These are phyloP conservation scores for Phytopythium sindhum DNA, from an alignment of 352 stramenopile species.

Conservation along the genomic window DNA sequence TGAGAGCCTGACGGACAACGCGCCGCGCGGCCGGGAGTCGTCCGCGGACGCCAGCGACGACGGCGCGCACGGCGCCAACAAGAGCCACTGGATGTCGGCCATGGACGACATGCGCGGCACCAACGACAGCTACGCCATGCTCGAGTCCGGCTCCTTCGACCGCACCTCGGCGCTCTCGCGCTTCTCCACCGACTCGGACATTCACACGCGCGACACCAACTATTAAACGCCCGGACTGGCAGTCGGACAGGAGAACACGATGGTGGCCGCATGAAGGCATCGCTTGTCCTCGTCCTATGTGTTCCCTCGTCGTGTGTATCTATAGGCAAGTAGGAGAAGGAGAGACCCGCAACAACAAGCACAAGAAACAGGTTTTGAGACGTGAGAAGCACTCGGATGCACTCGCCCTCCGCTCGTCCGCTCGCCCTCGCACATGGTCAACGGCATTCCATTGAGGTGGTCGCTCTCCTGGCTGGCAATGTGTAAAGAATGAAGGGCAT, in stretches of 20 bases:
- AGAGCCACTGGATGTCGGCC: constrained; percentile 58
- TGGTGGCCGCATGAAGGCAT: too few species aligned
- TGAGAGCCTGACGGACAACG: constrained; percentile 17
- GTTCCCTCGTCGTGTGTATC: neutral
- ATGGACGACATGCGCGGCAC: constrained; percentile 82
- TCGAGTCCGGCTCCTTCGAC: constrained; percentile 71
- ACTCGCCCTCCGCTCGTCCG: neutral
- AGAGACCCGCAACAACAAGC: too few species aligned
- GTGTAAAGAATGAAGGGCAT: neutral
- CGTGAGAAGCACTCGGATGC: neutral
- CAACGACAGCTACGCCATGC: constrained; percentile 81
- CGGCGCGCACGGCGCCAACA: constrained; percentile 15
- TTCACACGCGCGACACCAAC: constrained; percentile 19
- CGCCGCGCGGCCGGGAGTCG: constrained; percentile 21
- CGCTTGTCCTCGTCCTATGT: too few species aligned
- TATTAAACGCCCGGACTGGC: too few species aligned
- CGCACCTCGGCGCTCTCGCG: constrained; percentile 65
- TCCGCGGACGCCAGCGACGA: constrained; percentile 11
- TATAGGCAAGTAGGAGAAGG: constrained; percentile 1
- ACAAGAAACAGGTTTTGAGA: neutral
- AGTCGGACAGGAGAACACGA: too few species aligned
- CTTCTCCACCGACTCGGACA: constrained; percentile 74
- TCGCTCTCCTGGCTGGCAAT: neutral
- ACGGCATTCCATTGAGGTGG: too few species aligned
- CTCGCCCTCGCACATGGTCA: neutral